Evolutionary conservation across 208 protist species (phyloP).

Genomic region (Trypanosoma platydactyli): DNA sequence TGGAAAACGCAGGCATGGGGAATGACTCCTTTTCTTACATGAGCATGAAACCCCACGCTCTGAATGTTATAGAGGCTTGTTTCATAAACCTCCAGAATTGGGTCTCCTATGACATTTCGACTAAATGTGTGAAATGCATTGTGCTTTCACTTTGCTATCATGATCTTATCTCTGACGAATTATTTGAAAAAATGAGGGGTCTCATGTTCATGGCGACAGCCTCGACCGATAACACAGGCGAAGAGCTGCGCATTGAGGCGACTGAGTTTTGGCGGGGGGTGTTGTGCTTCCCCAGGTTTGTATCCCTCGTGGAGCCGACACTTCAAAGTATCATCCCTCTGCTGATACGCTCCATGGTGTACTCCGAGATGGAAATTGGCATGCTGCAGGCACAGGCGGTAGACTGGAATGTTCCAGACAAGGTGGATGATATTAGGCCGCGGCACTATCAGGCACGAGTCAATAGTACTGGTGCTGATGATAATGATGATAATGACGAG

Average conservation of each 20-base stretch:
- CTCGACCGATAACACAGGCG: conserved; percentile 39
- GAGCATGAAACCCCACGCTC: conserved; percentile 45
- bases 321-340: conserved; percentile 66
- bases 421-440: conserved; percentile 82
- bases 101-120: conserved; percentile 44
- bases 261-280: conserved; percentile 81
- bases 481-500: conserved; percentile 76
- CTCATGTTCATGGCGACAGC: conserved; percentile 60
- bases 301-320: conserved; percentile 44
- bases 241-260: conserved; percentile 80
- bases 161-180: conserved; percentile 45
- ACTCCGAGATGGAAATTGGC: conserved; percentile 89
- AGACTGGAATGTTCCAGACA: conserved; percentile 82
- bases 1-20: conserved; percentile 71
- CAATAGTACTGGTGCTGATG: conserved; percentile 41
- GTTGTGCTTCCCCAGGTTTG: conserved; percentile 74
- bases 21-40: conserved; percentile 55
- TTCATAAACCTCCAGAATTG: conserved; percentile 63
- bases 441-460: conserved; percentile 71
- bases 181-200: conserved; percentile 54
- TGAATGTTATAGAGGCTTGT: conserved; percentile 56
- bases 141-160: conserved; percentile 70
- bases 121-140: conserved; percentile 63
- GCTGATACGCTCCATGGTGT: conserved; percentile 90
- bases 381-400: conserved; percentile 75